These are phyloP conservation scores for Lactarius tabidus DNA, from an alignment of 768 basidiomycete species.

Conservation along the genomic window DNA sequence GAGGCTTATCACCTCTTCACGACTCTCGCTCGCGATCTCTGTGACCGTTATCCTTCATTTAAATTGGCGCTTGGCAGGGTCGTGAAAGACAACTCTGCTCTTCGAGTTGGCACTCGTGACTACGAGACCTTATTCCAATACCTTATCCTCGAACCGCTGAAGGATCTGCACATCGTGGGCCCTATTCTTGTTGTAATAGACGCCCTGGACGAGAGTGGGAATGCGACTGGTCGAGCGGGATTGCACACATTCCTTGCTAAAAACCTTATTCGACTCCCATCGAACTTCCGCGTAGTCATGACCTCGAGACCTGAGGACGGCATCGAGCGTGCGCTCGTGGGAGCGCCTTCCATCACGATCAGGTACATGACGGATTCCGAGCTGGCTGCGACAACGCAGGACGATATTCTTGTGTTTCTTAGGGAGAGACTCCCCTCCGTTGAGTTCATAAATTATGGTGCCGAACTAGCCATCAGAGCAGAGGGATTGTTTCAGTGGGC, in stretches of 20 bases:
- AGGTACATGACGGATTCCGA: neutral
- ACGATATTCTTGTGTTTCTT: neutral
- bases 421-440: neutral
- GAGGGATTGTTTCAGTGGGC: constrained; percentile 3
- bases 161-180: neutral
- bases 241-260: neutral
- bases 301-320: neutral
- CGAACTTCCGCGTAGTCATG: neutral
- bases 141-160: neutral
- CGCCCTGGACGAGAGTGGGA: constrained; percentile 1
- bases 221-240: neutral
- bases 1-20: neutral
- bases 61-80: neutral
- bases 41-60: neutral
- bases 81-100: neutral
- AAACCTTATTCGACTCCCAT: neutral
- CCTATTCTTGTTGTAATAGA: neutral
- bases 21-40: neutral
- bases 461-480: neutral
- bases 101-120: neutral
- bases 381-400: neutral
- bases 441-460: neutral
- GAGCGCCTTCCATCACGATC: neutral
- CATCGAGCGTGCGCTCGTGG: neutral
- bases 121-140: neutral